Conservation (phyloP, 2,329 filamentous ascomycete species). For the Bipolaris gigantea region DNA sequence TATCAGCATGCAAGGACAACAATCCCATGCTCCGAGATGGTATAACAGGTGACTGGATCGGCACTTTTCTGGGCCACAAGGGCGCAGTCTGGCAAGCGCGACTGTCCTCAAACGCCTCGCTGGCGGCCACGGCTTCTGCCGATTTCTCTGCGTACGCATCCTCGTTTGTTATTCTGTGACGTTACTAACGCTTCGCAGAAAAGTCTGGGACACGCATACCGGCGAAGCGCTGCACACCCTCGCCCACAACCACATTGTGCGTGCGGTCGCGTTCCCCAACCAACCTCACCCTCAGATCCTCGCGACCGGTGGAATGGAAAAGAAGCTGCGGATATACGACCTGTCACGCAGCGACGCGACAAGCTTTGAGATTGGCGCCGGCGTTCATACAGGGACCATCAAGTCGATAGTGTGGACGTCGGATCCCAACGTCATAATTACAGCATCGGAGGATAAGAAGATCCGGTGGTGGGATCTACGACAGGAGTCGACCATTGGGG, state of each 20-base stretch:
- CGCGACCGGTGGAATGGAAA: conserved; percentile 93
- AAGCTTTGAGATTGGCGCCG: conserved; percentile 84
- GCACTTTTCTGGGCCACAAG: conserved; percentile 97
- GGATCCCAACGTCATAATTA: conserved; percentile 85
- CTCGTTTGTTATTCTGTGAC: too few relatives aligned
- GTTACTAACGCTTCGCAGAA: conserved; percentile 58
- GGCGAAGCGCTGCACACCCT: conserved; percentile 87
- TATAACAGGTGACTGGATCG: conserved; percentile 78
- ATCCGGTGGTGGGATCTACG: conserved; percentile 94
- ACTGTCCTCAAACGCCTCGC: conserved; percentile 81
- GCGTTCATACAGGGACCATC: conserved; percentile 83
- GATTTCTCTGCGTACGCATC: conserved; percentile 84
- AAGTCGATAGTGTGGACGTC: conserved; percentile 95
- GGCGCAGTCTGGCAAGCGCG: conserved; percentile 96
- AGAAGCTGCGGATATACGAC: conserved; percentile 94
- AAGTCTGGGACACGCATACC: conserved; percentile 95
- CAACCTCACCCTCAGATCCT: conserved; percentile 77
- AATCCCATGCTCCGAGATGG: conserved; percentile 98
- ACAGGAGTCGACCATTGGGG: conserved; percentile 71
- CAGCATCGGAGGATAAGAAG: conserved; percentile 85
- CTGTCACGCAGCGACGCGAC: conserved; percentile 62
- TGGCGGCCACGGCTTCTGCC: conserved; percentile 90
- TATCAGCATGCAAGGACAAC: conserved; percentile 95
- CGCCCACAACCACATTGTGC: conserved; percentile 92
- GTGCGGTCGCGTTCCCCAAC: conserved; percentile 79